A percentile compares a stretch with the other conserved stretches of the same genome.
Evolutionary conservation across 192 early-diverging fungal genomes (phyloP).

Genomic region (Backusella parvicylindrica): DNA sequence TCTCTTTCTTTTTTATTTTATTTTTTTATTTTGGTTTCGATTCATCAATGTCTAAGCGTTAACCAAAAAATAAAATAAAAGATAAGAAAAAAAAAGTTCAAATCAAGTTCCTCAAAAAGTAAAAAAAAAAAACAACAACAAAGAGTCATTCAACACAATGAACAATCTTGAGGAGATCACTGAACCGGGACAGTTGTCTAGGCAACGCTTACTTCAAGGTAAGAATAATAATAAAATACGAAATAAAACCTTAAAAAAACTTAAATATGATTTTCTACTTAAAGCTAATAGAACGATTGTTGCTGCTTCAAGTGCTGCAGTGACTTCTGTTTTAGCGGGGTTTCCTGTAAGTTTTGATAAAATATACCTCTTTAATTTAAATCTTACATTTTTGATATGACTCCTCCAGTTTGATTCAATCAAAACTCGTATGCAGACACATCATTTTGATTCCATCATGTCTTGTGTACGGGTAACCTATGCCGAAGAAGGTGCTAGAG

Average conservation of each 20-base stretch:
- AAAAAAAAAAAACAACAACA: neutral
- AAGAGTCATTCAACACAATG: neutral
- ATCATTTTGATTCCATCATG: constrained; percentile 74
- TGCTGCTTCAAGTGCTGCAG: constrained; percentile 68
- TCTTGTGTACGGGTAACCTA: constrained; percentile 77
- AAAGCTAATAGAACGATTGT: constrained; percentile 63
- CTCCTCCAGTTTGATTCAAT: constrained; percentile 78
- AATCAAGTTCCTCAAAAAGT: neutral
- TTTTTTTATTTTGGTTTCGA: neutral
- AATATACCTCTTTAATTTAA: neutral
- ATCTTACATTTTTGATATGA: neutral
- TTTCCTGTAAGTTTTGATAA: constrained; percentile 47
- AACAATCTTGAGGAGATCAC: neutral
- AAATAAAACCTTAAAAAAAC: neutral
- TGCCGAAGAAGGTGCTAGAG: constrained; percentile 74
- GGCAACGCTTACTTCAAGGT: neutral
- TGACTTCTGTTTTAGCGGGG: constrained; percentile 64
- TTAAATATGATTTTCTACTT: neutral
- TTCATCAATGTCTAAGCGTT: neutral
- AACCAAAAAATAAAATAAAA: neutral
- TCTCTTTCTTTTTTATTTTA: neutral
- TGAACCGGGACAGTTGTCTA: neutral
- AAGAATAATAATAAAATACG: neutral
- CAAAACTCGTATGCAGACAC: constrained; percentile 97
- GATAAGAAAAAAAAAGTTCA: neutral